These are phyloP conservation scores for Ustilago esculenta DNA, from an alignment of 1,284 basidiomycete species.

Conservation along the genomic window DNA sequence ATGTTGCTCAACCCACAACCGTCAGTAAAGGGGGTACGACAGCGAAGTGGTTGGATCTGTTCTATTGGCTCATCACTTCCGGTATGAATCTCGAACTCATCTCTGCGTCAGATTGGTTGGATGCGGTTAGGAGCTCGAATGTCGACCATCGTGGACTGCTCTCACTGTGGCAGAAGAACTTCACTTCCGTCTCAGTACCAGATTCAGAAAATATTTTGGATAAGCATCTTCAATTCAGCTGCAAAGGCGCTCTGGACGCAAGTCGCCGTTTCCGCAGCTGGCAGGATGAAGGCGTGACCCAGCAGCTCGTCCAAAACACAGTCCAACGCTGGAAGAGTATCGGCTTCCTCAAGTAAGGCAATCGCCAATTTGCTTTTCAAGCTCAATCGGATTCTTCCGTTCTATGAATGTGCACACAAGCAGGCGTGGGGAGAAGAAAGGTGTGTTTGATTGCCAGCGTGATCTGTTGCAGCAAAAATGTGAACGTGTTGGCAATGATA, in stretches of 20 bases:
- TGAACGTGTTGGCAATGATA: neutral
- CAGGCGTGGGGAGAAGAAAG: neutral
- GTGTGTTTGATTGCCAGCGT: conserved; percentile 1
- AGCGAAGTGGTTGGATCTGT: conserved; percentile 69
- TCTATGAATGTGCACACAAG: no score
- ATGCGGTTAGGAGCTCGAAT: conserved; percentile 65
- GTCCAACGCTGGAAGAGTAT: conserved; percentile 24
- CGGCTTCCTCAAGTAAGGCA: conserved; percentile 27
- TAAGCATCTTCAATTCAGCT: conserved; percentile 14
- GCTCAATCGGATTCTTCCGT: no score
- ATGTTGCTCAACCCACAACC: conserved; percentile 29
- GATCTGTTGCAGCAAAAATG: neutral
- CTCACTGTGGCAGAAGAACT: conserved; percentile 31
- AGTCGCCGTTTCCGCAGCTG: conserved; percentile 12
- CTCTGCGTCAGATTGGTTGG: conserved; percentile 73
- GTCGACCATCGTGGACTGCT: conserved; percentile 32
- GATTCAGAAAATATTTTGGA: no score
- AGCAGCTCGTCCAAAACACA: conserved; percentile 24
- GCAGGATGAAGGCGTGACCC: conserved; percentile 18
- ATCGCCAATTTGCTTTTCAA: no score
- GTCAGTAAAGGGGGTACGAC: neutral
- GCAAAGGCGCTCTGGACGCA: conserved; percentile 7
- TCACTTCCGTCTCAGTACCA: conserved; percentile 6
- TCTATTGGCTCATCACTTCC: conserved; percentile 73
- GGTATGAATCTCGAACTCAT: conserved; percentile 81